Evolutionary conservation across 441 rosid genomes (phyloP).

Genomic region (Pelargonium citronellum): DNA sequence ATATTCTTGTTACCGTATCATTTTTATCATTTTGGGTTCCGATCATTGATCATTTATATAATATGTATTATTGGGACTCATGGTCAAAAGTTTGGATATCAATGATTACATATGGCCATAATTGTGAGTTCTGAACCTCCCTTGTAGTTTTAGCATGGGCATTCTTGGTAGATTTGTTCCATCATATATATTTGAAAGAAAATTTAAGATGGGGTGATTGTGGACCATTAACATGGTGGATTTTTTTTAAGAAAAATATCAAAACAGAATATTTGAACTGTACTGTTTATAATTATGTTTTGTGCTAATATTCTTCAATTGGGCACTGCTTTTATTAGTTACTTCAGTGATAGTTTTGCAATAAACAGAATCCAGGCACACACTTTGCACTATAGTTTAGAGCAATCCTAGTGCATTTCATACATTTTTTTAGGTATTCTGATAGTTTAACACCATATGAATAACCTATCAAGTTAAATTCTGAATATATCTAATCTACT

Average conservation of each 20-base stretch:
- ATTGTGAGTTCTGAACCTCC: background rate
- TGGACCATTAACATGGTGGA: background rate
- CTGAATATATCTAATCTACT: conserved; percentile 25
- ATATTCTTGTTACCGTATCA: conserved; percentile 16
- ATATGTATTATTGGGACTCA: background rate
- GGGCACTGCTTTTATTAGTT: background rate
- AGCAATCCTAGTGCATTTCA: background rate
- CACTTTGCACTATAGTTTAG: background rate
- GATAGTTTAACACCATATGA: background rate
- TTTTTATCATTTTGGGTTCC: conserved; percentile 10
- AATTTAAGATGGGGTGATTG: background rate
- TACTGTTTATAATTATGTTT: background rate
- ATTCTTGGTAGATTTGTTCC: background rate
- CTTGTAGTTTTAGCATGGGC: background rate
- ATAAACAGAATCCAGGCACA: background rate
- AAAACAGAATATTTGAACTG: background rate
- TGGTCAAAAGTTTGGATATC: background rate
- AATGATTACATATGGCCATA: background rate
- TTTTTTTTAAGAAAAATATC: conserved; percentile 5
- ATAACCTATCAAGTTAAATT: conserved; percentile 5
- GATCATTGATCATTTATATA: background rate
- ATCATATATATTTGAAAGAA: background rate
- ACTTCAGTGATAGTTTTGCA: background rate
- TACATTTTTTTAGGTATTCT: background rate
- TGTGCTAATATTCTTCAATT: background rate